Evolutionary conservation across 1,139 yeast genomes (phyloP), one percentile per base, ranked within the genome.

Genomic region (Scheffersomyces quercinus): DNA sequence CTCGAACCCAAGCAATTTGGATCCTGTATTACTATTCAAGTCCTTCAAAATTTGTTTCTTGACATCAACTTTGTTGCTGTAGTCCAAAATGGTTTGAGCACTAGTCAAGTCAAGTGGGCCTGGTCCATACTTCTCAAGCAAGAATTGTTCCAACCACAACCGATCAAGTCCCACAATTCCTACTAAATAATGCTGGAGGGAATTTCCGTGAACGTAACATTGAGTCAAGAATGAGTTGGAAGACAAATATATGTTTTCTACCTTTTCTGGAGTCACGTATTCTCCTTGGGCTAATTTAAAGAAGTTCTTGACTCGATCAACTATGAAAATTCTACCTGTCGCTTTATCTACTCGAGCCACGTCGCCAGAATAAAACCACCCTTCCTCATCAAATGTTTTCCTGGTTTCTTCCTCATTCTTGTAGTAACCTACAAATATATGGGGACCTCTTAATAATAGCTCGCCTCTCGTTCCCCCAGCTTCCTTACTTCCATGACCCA

Each of bases 401-500:
- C 45, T 48, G 39, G 64, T 60, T 43, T 60, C 66, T 16, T 58
- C 59, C 3, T 52, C 55, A 44, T 62, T 58, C 49, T 60, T 60
- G 56, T 36, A 62, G 53, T 62, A 62, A 11, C 56, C 54, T 16
- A 39, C 39, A 48, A 59, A 60, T 32, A 58, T 50, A 37, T 60
- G 65, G 14, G 65, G 61, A 3, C 65, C 65, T 28, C 65, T 47
- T 52, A 62, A 51, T 43, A 58, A 51, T 42, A 62, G 56, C 40
- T 62, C 66, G 16, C 65, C 65, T 34, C 63, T 54, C 28, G 62
- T 59, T 0, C 65, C 65, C 11, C 54, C 52, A 2, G 41, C 48
- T 47, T 77, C 79, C 20, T 54, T 51, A 14, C 79, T 68, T 28
- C 62, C 60, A 60, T 87, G 86, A 12, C 80, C 79, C 83, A 85